Base-by-base conservation (phyloP, 345 rosid genomes). In the Bruguiera sexangula region DNA sequence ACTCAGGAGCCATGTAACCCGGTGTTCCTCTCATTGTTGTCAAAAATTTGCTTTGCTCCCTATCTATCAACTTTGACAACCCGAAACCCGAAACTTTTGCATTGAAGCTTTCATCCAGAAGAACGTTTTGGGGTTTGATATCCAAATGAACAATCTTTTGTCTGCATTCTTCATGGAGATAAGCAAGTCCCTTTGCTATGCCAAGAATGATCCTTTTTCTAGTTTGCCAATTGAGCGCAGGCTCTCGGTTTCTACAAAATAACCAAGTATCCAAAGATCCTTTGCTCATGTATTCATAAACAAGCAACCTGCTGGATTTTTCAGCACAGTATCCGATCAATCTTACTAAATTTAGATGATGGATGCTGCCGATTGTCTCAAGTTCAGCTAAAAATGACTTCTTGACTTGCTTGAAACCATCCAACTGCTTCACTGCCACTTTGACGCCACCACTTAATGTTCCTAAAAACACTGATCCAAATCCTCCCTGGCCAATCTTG, bases 401-500 rank as follows among this genome's bases (percentile, higher is more conserved):
- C 61, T 86, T 88, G 2, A 91, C 90, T 15, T 67, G 86, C 43
- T 85, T 89, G 69, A 86, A 88, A 0, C 89, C 82, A 4, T 87
- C 90, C 87, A 92, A 86, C 20, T 85, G 79, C 85, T 92, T 92
- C 32, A 92, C 78, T 69, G 93, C 96, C 72, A 90, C 86, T 85
- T 81, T 88, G 71, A 74, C 82, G 8, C 98, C 90, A 79, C 86
- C 76, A 59, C 43, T 70, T 67, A 92, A 88, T 61, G 83, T 88
- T 20, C 96, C 96, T 22, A 85, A 80, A 57, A 87, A 90, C 5
- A 92, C 98, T 20, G 74, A 75, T 2, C 98, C 98, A 30, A 92
- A 92, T 15, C 87, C 92, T 72, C 98, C 96, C 3, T 88, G 87
- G n/a, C 98, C 98, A 62, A 90, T 63, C 56, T 80, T 86, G 62